A percentile compares a stretch with the other conserved stretches of the same genome.
Conservation (phyloP, 1,139 yeast species). For the Eremothecium sinecaudum region DNA sequence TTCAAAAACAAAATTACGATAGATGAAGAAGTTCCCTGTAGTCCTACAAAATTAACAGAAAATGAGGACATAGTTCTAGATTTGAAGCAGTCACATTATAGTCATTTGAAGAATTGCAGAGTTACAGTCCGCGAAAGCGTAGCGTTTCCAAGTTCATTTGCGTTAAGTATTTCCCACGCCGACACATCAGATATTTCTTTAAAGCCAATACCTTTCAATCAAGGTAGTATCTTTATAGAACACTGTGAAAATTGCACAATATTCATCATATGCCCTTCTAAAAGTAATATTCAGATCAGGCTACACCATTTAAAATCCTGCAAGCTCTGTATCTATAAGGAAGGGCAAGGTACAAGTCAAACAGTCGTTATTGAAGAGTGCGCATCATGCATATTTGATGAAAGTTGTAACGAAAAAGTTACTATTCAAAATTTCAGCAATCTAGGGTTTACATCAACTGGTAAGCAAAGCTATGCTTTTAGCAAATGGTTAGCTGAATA, state of each 20-base stretch:
- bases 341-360: slow-evolving; percentile 9
- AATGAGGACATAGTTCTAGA: too few species aligned
- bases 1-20: too few species aligned
- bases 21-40: too few species aligned
- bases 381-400: slow-evolving; percentile 14
- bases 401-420: slow-evolving; percentile 6
- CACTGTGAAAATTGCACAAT: slow-evolving; percentile 12
- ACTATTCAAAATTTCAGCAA: slow-evolving; percentile 15
- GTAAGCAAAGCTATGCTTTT: slow-evolving; percentile 2
- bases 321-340: slow-evolving; percentile 10
- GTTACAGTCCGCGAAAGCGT: too few species aligned
- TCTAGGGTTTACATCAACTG: slow-evolving; percentile 3
- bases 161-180: slow-evolving; percentile 5
- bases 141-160: not conserved
- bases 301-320: slow-evolving; percentile 16
- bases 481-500: too few species aligned
- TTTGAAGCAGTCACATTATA: too few species aligned
- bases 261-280: slow-evolving; percentile 8
- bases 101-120: too few species aligned
- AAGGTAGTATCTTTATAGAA: slow-evolving; percentile 19
- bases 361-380: slow-evolving; percentile 19
- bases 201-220: slow-evolving; percentile 7
- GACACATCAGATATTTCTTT: slow-evolving; percentile 4
- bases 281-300: slow-evolving; percentile 18
- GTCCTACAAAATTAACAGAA: too few species aligned